These are phyloP conservation scores for Dactylorhiza incarnata DNA, from an alignment of 106 monocot genomes.

Conservation along the genomic window DNA sequence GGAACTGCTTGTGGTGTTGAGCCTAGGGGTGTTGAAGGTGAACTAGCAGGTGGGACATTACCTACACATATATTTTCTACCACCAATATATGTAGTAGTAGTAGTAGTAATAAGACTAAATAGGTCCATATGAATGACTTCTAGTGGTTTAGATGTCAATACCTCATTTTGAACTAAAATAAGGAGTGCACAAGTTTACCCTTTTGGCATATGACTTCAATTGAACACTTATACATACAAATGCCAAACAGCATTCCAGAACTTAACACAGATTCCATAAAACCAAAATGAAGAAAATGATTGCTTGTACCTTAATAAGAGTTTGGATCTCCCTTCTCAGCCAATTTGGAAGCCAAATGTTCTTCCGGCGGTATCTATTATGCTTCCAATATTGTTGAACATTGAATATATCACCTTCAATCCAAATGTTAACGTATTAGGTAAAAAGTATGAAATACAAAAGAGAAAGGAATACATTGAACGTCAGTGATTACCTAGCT, in stretches of 20 bases:
- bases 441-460: neutral
- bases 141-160: too few relatives aligned
- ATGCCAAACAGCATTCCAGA: neutral
- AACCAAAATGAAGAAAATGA: neutral
- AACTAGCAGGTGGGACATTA: too few relatives aligned
- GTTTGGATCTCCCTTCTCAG: slow-evolving; percentile 68
- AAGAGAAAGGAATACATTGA: neutral
- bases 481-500: slow-evolving; percentile 18
- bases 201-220: neutral
- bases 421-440: slow-evolving; percentile 14
- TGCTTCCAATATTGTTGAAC: slow-evolving; percentile 52
- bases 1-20: too few relatives aligned
- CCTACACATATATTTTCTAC: too few relatives aligned
- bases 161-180: too few relatives aligned
- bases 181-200: too few relatives aligned
- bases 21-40: too few relatives aligned
- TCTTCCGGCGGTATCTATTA: slow-evolving; percentile 39
- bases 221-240: neutral
- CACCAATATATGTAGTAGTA: too few relatives aligned
- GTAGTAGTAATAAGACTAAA: too few relatives aligned
- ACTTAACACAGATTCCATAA: neutral
- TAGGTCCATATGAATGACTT: too few relatives aligned
- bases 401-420: slow-evolving; percentile 14
- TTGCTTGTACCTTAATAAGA: slow-evolving; percentile 32
- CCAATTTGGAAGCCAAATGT: slow-evolving; percentile 59